These are phyloP conservation scores for Cladobotryum protrusum DNA, from an alignment of 2,329 filamentous ascomycete genomes.

Conservation along the genomic window DNA sequence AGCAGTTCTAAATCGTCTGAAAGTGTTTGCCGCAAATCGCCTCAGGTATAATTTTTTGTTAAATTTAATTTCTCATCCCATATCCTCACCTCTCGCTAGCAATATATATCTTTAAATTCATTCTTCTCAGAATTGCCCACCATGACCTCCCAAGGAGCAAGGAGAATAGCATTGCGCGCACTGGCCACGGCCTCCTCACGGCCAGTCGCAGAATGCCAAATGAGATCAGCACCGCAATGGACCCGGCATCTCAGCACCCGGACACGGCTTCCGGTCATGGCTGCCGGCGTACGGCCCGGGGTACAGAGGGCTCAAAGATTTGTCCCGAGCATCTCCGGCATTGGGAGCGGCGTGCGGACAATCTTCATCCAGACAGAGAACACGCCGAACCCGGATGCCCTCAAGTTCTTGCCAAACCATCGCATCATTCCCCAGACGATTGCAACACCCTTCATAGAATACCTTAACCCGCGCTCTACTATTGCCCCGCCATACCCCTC, in stretches of 20 bases:
- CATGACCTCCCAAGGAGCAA: background rate
- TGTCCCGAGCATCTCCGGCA: constrained; percentile 19
- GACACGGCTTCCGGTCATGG: constrained; percentile 15
- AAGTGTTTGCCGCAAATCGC: background rate
- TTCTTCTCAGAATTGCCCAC: background rate
- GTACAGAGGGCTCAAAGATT: constrained; percentile 12
- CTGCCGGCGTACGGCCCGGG: constrained; percentile 18
- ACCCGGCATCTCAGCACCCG: constrained; percentile 24
- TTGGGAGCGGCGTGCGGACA: constrained; percentile 49
- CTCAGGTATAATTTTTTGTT: background rate
- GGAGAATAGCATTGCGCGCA: background rate
- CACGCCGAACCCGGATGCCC: constrained; percentile 89
- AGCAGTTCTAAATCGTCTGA: background rate
- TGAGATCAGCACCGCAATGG: constrained; percentile 20
- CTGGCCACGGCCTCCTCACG: constrained; percentile 14
- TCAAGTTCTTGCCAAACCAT: constrained; percentile 94
- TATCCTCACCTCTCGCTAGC: background rate
- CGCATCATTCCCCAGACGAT: constrained; percentile 71
- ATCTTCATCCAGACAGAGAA: constrained; percentile 98
- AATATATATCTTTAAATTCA: background rate
- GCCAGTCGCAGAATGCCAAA: constrained; percentile 15
- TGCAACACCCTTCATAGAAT: constrained; percentile 78
- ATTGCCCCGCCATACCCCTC: constrained; percentile 85
- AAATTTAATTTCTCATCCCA: background rate
- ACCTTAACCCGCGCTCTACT: constrained; percentile 80